A percentile compares a stretch with the other conserved stretches of the same genome.
These are phyloP conservation scores for Ophiostoma sp. DNA, from an alignment of 2,329 filamentous ascomycete species.

Conservation along the genomic window DNA sequence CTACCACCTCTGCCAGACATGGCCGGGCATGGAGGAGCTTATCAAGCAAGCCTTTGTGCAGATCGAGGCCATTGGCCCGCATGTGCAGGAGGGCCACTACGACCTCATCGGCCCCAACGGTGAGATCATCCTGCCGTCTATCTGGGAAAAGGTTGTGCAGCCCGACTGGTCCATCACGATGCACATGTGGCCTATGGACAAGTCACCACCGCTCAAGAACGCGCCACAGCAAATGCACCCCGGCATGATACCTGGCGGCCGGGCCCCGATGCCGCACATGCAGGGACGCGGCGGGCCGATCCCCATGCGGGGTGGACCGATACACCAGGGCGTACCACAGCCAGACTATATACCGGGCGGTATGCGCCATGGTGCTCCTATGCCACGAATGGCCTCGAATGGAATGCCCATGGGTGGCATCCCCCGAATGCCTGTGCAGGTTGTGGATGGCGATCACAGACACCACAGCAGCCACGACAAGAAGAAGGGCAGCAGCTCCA, in stretches of 20 bases:
- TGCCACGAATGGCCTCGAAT: not conserved
- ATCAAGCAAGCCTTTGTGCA: constrained; percentile 80
- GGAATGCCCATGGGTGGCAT: not conserved
- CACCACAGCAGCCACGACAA: constrained; percentile 21
- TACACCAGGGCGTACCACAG: constrained; percentile 2
- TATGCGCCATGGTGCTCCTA: not conserved
- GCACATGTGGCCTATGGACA: constrained; percentile 57
- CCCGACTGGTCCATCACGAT: constrained; percentile 64
- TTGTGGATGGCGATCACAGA: constrained; percentile 24
- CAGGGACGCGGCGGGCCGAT: constrained; percentile 20
- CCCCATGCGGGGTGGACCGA: constrained; percentile 13
- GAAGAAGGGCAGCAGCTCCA: constrained; percentile 25
- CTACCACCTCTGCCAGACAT: constrained; percentile 76
- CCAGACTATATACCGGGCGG: constrained; percentile 12
- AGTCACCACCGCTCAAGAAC: constrained; percentile 32
- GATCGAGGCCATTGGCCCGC: constrained; percentile 68
- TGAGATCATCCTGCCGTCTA: constrained; percentile 73
- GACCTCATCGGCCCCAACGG: constrained; percentile 73
- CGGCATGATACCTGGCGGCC: constrained; percentile 6
- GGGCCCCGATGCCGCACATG: constrained; percentile 15
- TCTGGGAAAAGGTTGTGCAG: constrained; percentile 77
- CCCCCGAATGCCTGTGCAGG: constrained; percentile 12
- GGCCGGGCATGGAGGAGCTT: constrained; percentile 81
- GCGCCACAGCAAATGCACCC: constrained; percentile 27
- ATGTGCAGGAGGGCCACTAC: constrained; percentile 73